A percentile compares a stretch with the other conserved stretches of the same genome.
phyloP scores from a whole-genome alignment of 2,329 filamentous ascomycete species.

The Diaporthe amygdali region DNA sequence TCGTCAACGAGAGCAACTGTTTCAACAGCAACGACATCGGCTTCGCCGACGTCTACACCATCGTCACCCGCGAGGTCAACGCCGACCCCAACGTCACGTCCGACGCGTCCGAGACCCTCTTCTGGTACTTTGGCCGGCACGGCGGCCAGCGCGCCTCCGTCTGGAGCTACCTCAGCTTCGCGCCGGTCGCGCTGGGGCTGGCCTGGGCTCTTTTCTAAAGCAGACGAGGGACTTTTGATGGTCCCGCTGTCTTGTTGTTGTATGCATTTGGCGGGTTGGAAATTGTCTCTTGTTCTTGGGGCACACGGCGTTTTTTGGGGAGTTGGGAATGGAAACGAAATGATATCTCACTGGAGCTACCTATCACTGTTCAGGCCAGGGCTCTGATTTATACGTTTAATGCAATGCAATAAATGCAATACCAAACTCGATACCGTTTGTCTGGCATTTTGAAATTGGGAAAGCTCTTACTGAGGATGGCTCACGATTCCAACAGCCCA shows the following conservation, averaged over 20 bases:
- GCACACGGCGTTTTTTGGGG: background rate
- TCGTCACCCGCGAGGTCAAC: conserved; percentile 54
- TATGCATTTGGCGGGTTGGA: background rate
- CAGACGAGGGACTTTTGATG: background rate
- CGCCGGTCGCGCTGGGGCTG: conserved; percentile 45
- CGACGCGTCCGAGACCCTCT: conserved; percentile 30
- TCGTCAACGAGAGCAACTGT: conserved; percentile 84
- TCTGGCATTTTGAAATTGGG: background rate
- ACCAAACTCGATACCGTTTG: too few species aligned
- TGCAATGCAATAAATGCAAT: background rate
- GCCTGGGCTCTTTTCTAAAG: conserved; percentile 37
- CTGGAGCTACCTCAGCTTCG: conserved; percentile 43
- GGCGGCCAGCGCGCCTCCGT: conserved; percentile 26
- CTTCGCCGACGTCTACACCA: conserved; percentile 79
- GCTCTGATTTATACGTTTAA: background rate
- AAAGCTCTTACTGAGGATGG: background rate
- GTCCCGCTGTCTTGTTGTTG: background rate
- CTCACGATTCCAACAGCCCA: background rate
- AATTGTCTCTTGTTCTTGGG: too few species aligned
- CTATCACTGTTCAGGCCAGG: background rate
- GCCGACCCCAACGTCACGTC: conserved; percentile 39
- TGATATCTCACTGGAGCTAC: conserved; percentile 19
- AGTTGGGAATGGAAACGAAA: background rate
- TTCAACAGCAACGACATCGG: conserved; percentile 82
- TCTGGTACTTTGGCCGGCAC: conserved; percentile 34